Evolutionary conservation across 495 filamentous ascomycete genomes (phyloP).

Genomic region (Lepidopterella palustris): DNA sequence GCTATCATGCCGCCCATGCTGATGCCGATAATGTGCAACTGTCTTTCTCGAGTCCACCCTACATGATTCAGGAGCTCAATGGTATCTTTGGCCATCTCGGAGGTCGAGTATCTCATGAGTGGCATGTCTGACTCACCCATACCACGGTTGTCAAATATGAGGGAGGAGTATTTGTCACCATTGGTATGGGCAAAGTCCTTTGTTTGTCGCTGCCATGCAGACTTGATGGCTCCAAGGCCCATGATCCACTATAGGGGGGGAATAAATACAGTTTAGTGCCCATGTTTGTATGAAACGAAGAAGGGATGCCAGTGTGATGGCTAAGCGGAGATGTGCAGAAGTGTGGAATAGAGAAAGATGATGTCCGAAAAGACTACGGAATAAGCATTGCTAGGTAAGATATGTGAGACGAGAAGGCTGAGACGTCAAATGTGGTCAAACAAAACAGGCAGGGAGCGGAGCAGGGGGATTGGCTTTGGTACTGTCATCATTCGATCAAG

Average conservation of each 20-base stretch:
- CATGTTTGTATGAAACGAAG: background rate
- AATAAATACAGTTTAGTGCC: conserved; percentile 1
- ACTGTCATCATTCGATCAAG: background rate
- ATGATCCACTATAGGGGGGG: conserved; percentile 42
- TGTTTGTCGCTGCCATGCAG: conserved; percentile 68
- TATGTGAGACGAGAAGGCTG: conserved; percentile 18
- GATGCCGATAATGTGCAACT: conserved; percentile 65
- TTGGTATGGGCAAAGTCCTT: conserved; percentile 68
- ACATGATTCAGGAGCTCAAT: conserved; percentile 63
- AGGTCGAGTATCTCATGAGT: conserved; percentile 59
- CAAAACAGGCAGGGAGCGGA: conserved; percentile 16
- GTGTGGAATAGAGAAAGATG: background rate
- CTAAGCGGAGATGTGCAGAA: conserved; percentile 2
- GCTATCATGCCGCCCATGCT: conserved; percentile 85
- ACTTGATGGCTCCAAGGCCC: conserved; percentile 37
- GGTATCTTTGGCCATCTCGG: conserved; percentile 68
- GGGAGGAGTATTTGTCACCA: conserved; percentile 56
- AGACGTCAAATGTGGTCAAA: conserved; percentile 25
- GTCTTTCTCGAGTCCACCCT: conserved; percentile 55
- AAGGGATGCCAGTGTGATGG: background rate
- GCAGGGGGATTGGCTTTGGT: conserved; percentile 10
- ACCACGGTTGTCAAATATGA: conserved; percentile 75
- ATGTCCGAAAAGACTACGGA: conserved; percentile 20
- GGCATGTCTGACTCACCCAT: conserved; percentile 75
- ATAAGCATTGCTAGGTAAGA: conserved; percentile 13